Base-by-base conservation (phyloP, 2,329 filamentous ascomycete genomes). In the Curvularia sp. region DNA sequence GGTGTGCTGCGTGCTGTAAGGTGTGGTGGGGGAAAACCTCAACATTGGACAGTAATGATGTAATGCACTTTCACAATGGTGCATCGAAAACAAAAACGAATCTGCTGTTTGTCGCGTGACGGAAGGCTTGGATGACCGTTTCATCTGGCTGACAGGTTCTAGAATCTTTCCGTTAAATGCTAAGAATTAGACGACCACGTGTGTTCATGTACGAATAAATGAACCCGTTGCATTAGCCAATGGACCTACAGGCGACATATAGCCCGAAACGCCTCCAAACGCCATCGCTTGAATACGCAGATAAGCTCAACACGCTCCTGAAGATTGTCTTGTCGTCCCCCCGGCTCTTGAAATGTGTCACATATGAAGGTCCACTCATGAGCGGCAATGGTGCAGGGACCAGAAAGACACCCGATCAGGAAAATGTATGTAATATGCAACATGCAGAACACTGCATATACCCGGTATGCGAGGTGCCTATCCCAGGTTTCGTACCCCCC, bases 381-480 rank as follows among this genome's bases (percentile, higher is more conserved):
- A 39, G 31, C 47, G 28, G 5, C 10, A 20, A 6, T 33, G 33
- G 44, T 38, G 47, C 33, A 38, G 22, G 24, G 24, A 12, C 35
- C 3, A 38, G 12, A 49, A 8, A 15, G 47, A 7, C 22, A 28
- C 20, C 15, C n/a, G 24, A 50, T 39, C 22, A 30, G 20, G 5
- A 18, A 30, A 31, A 20, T 24, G 18, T 22, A 20, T 35, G 18
- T 22, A 9, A 22, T 30, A 41, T 50, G 48, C 18, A 44, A 18
- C 35, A 30, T 50, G 48, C 48, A 50, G 15, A 28, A 20, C 5
- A 20, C n/a, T 52, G 39, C 49, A 52, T 52, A 52, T 52, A 52
- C 26, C 49, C 49, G 49, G 38, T 52, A 52, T 15, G 49, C 49
- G 49, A 41, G n/a, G n/a, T 20, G 24, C 39, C 35, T 12, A 12